These are phyloP conservation scores for Mucor lusitanicus DNA, from an alignment of 371 early-diverging fungal species.

Conservation along the genomic window DNA sequence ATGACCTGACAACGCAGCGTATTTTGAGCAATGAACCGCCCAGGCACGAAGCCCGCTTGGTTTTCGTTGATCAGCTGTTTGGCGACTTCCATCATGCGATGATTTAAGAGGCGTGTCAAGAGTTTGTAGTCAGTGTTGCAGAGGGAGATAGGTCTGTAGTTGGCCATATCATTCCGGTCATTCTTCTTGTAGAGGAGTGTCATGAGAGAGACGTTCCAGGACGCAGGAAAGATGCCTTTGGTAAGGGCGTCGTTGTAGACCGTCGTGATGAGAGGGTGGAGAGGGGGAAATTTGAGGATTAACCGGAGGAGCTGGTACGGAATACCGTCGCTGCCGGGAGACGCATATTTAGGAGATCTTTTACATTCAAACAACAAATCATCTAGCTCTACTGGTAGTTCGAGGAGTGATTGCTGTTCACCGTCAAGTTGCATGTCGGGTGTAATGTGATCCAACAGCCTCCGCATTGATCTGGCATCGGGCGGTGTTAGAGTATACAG, in stretches of 20 bases:
- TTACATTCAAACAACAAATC: neutral
- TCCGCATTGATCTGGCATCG: neutral
- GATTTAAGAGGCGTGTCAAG: conserved; percentile 13
- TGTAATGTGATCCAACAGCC: neutral
- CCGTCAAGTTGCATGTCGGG: neutral
- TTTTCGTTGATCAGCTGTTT: neutral
- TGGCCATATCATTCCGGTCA: neutral
- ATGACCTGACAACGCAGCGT: neutral
- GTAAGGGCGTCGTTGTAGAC: neutral
- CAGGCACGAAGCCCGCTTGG: conserved; percentile 10
- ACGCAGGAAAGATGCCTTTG: neutral
- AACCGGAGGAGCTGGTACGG: neutral
- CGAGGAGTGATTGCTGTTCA: neutral
- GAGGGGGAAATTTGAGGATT: neutral
- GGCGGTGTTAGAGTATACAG: neutral
- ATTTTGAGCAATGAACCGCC: conserved; percentile 13
- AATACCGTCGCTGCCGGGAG: neutral
- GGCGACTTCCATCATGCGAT: neutral
- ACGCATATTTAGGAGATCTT: neutral
- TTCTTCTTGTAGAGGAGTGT: conserved; percentile 3
- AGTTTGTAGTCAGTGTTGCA: conserved; percentile 17
- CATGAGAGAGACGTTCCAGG: neutral
- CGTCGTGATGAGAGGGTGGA: neutral
- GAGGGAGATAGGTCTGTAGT: conserved; percentile 11
- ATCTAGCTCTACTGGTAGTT: neutral